Evolutionary conservation across 768 basidiomycete genomes (phyloP), one percentile per base, ranked within the genome.

Genomic region (Boletus tomentosulus): DNA sequence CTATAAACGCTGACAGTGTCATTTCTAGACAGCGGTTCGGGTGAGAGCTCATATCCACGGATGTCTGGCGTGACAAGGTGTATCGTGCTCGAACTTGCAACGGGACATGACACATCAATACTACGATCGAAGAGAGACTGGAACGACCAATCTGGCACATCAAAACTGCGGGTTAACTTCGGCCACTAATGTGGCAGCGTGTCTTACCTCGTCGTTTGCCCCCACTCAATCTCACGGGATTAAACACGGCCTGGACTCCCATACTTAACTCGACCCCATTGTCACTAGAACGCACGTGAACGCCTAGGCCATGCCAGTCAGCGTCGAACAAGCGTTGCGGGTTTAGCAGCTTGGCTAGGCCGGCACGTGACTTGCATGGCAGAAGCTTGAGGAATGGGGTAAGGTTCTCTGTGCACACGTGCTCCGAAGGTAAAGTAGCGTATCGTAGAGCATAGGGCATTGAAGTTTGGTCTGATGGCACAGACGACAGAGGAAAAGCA

Each of bases 321-420:
- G 91, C 89, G 59, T 92, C 90, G 61, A 98, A 94, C 3, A 96
- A 71, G 3, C 77, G 79, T 60, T 96, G 91, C 0, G 92, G 89
- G 64, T 94, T 91, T 42, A 98, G 75, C 24, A 98, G 77, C 15
- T 72, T 76, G 0, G 92, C 89, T 22, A 98, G 78, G 12, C 97
- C 95, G 0, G 94, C 92, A 19, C 79, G 74, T 6, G 89, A 84
- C 65, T 97, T 92, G 76, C 96, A 98, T 0, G 97, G 97, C 1
- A 98, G 75, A 10, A 98, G 83, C 66, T 96, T 93, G 54, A 98
- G 78, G 73, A 98, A 97, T 0, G 97, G 96, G 0, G 96, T 98
- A 9, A 98, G 75, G 64, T 98, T 98, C 66, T 98, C 97, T 5
- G 96, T 98, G 66, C 96, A 99, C n/a, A 98, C 89, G 60, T 86